Conservation (phyloP, 2,329 filamentous ascomycete genomes). For the Aspergillus sp. region DNA sequence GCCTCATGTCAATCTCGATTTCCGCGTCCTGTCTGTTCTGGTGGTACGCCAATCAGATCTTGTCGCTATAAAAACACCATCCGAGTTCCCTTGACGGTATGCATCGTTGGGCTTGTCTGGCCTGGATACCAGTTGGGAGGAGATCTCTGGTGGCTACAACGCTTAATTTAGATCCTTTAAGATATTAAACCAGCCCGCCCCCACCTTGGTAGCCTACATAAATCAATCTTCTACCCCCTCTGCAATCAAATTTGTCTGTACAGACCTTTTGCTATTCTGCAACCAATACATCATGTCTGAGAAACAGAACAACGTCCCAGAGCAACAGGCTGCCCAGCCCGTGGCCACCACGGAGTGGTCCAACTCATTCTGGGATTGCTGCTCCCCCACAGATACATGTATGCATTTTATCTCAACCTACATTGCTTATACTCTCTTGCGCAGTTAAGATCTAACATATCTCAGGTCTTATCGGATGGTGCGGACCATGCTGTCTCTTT, state of each 20-base stretch:
- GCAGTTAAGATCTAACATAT: neutral
- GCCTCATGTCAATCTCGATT: no score
- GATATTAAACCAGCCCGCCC: no score
- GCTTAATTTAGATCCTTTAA: no score
- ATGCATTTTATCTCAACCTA: neutral
- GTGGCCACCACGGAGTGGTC: constrained; percentile 18
- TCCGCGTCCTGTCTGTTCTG: no score
- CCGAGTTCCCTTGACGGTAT: no score
- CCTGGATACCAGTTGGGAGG: no score
- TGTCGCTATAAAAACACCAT: no score
- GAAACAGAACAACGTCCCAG: neutral
- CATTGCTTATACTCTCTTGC: neutral
- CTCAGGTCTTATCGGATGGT: constrained; percentile 22
- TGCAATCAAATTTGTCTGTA: no score
- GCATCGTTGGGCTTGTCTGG: no score
- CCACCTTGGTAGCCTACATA: neutral
- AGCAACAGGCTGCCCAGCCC: neutral
- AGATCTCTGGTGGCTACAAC: no score
- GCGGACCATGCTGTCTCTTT: constrained; percentile 27
- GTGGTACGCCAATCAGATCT: no score
- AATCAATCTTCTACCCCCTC: no score
- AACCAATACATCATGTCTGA: neutral
- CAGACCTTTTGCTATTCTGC: neutral
- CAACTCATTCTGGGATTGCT: constrained; percentile 29
- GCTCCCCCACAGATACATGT: constrained; percentile 27